Evolutionary conservation across 768 basidiomycete species (phyloP).

Genomic region (Saitozyma podzolica): DNA sequence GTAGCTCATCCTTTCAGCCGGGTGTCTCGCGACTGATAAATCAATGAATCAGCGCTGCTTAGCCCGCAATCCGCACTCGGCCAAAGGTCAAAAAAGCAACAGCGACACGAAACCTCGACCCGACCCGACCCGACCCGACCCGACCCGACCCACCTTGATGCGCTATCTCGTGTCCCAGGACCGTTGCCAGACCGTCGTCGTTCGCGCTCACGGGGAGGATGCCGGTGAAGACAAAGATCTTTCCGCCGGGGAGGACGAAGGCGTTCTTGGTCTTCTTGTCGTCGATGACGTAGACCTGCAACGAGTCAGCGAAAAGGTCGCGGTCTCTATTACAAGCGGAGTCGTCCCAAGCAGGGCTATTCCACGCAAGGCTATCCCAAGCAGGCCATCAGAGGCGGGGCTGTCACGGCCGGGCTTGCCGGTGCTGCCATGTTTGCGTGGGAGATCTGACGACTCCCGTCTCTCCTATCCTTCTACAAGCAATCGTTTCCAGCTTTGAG

Average conservation of each 20-base stretch:
- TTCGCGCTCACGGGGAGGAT: slow-evolving; percentile 75
- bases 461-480: not conserved
- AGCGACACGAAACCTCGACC: not conserved
- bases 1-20: slow-evolving; percentile 54
- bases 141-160: slow-evolving; percentile 58
- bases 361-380: no score
- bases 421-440: no score
- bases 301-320: not conserved
- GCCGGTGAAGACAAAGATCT: slow-evolving; percentile 85
- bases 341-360: no score
- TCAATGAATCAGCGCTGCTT: not conserved
- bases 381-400: no score
- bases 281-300: slow-evolving; percentile 74
- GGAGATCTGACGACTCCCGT: no score
- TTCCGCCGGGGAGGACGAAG: slow-evolving; percentile 68
- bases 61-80: not conserved
- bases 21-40: slow-evolving; percentile 52
- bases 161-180: slow-evolving; percentile 85
- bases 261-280: slow-evolving; percentile 73
- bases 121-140: not conserved
- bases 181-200: slow-evolving; percentile 78
- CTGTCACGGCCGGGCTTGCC: no score
- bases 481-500: no score
- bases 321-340: no score
- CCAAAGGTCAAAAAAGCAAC: not conserved